Percentiles rank a stretch among this genome's conserved stretches.
These are phyloP conservation scores for Xylaria multiplex DNA, from an alignment of 2,329 filamentous ascomycete genomes.

Conservation along the genomic window DNA sequence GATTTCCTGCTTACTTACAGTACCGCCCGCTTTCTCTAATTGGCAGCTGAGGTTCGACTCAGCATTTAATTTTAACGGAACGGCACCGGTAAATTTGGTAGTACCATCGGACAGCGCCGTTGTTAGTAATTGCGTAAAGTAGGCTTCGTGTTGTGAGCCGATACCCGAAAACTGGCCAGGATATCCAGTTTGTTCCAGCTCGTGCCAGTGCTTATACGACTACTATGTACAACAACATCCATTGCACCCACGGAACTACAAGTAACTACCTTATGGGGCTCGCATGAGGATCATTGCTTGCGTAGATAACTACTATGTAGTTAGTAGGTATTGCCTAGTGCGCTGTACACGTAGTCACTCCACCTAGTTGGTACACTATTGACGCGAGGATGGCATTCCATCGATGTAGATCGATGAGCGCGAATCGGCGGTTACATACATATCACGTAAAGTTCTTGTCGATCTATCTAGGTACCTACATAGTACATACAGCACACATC, in stretches of 20 bases:
- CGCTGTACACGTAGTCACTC: constrained; percentile 12
- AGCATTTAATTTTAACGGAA: neutral
- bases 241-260: neutral
- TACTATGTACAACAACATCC: no score
- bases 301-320: neutral
- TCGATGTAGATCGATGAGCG: constrained; percentile 19
- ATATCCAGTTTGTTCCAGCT: neutral
- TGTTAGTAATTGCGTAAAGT: neutral
- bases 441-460: constrained; percentile 25
- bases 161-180: neutral
- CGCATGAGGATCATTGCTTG: neutral
- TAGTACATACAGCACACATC: neutral
- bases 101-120: neutral
- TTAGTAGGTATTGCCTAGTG: neutral
- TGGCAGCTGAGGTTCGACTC: constrained; percentile 2
- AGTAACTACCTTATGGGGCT: neutral
- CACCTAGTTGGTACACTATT: neutral
- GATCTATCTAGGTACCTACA: constrained; percentile 17
- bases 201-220: no score
- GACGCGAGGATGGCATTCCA: neutral
- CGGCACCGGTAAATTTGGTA: neutral
- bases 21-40: neutral
- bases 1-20: neutral
- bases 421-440: constrained; percentile 10
- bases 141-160: neutral